A percentile compares a stretch with the other conserved stretches of the same genome.
These are phyloP conservation scores for Aspergillus neotritici DNA, from an alignment of 2,329 filamentous ascomycete genomes.

Conservation along the genomic window DNA sequence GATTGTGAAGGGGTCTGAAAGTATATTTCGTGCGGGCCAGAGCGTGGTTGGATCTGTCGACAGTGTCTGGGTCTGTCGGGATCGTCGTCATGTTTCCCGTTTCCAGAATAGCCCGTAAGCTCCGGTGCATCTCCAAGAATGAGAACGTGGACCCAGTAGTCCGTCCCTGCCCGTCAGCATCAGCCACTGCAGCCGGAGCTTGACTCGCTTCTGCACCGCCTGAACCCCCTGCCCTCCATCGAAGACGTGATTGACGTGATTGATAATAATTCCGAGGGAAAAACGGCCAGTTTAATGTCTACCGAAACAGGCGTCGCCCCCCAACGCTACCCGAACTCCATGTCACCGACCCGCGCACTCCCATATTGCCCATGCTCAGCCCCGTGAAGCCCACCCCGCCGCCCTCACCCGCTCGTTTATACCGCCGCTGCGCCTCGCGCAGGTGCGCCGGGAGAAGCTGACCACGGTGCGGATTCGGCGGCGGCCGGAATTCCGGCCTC, in stretches of 20 bases:
- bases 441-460: slow-evolving; percentile 46
- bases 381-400: slow-evolving; percentile 45
- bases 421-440: slow-evolving; percentile 45
- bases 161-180: no score
- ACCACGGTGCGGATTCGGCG: slow-evolving; percentile 43
- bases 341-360: slow-evolving; percentile 39
- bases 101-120: no score
- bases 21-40: no score
- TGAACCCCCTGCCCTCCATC: not conserved
- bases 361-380: slow-evolving; percentile 42
- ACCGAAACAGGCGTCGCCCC: slow-evolving; percentile 43
- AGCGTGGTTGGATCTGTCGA: no score
- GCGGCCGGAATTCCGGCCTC: slow-evolving; percentile 24
- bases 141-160: no score
- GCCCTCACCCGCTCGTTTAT: slow-evolving; percentile 46
- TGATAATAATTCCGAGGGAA: not conserved
- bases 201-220: not conserved
- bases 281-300: slow-evolving; percentile 3
- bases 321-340: slow-evolving; percentile 39
- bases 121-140: no score
- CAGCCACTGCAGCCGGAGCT: no score
- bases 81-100: no score
- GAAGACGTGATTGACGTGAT: slow-evolving; percentile 1
- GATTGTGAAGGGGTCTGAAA: no score
- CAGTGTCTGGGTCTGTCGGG: no score